These are phyloP conservation scores for Citrus glauca DNA, from an alignment of 345 rosid species.

Conservation along the genomic window DNA sequence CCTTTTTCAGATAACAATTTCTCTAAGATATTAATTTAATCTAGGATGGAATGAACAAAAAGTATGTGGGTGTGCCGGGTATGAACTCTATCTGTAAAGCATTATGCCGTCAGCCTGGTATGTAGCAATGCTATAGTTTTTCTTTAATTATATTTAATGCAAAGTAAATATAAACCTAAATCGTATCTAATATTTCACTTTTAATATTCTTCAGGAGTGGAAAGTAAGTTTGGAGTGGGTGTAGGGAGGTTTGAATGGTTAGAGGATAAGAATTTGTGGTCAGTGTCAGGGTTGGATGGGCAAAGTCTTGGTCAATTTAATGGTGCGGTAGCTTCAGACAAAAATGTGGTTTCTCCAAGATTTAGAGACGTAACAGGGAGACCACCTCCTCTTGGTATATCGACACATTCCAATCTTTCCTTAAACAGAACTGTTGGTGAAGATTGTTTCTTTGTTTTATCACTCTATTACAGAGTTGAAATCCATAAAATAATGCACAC, in stretches of 20 bases:
- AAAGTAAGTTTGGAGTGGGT: conserved; percentile 59
- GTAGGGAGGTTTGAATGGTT: conserved; percentile 69
- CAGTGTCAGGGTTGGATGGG: conserved; percentile 56
- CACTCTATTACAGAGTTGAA: neutral
- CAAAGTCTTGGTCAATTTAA: conserved; percentile 51
- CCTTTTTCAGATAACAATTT: neutral
- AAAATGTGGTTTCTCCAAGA: conserved; percentile 60
- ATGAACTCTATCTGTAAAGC: conserved; percentile 77
- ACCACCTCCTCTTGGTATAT: conserved; percentile 67
- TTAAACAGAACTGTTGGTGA: neutral
- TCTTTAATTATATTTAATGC: neutral
- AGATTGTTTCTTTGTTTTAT: neutral
- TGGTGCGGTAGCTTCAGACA: conserved; percentile 73
- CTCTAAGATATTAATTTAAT: conserved; percentile 5
- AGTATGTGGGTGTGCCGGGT: conserved; percentile 76
- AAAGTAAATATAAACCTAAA: neutral
- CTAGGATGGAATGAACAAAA: conserved; percentile 57
- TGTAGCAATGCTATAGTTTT: neutral
- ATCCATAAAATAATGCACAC: neutral
- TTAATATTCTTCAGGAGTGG: conserved; percentile 46
- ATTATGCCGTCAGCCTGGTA: conserved; percentile 63
- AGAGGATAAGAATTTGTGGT: conserved; percentile 57
- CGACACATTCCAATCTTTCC: neutral
- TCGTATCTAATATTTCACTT: conserved; percentile 2
- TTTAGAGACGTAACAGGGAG: conserved; percentile 50